Evolutionary conservation across 2,329 filamentous ascomycete species (phyloP), one percentile per base, ranked within the genome.

Genomic region (Trichoderma breve): DNA sequence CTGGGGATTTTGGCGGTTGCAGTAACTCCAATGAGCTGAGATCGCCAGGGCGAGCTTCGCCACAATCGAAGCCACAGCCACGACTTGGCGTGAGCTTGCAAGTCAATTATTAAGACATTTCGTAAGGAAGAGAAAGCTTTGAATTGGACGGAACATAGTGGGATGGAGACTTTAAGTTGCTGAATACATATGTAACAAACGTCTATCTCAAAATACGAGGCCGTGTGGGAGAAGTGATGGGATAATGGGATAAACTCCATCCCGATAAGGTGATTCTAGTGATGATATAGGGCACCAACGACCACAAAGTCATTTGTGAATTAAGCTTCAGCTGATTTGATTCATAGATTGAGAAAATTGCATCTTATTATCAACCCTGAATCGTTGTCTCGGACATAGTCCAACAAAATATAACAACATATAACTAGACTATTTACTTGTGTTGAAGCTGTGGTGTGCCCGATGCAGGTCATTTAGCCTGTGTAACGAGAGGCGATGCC

Each of bases 341-440:
- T 32, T 32, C 9, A 21, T 21, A 14, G 3, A 12, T 6, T n/a
- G 55, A 28, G 9, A 7, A 51, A 51, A 51, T 43, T 6, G n/a
- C 11, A 36, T 55, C 15, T 14, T 18, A 12, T 18, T 9, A 11
- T 32, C 53, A 11, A 24, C 7, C 2, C 21, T 8, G 24, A 26
- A 34, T 36, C n/a, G 7, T 15, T 61, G 36, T 61, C 66, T 61
- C 47, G 69, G 66, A 70, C 30, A 70, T 21, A 24, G 7, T 12
- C 30, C 21, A 15, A 14, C 18, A 12, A 34, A 9, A 26, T 43
- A 26, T n/a, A n/a, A 39, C 58, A 43, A 36, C 26, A 55, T 69
- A 47, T 60, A 39, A 69, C 66, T n/a, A 24, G 36, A 69, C 66
- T 61, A 69, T 69, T 61, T 51, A 43, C 36, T 21, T 21, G 2